Conservation (phyloP, 345 rosid species). For the Arabis alpina region DNA sequence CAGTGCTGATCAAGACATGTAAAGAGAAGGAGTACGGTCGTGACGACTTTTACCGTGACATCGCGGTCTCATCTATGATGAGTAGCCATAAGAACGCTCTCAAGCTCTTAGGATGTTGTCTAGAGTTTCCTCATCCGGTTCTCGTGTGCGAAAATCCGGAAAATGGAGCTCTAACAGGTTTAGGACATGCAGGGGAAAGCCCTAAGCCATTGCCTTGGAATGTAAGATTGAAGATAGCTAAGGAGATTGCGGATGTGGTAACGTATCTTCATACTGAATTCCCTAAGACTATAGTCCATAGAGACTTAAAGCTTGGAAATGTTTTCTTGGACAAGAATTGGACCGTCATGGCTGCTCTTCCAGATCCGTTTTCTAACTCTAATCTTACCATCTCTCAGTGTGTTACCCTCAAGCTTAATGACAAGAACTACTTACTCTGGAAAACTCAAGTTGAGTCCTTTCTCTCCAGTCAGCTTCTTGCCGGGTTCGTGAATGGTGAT, state of each 20-base stretch:
- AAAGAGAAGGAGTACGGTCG: background rate
- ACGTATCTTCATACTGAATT: slow-evolving; percentile 26
- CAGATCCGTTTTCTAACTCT: too few relatives aligned
- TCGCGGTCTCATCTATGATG: slow-evolving; percentile 22
- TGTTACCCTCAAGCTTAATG: too few relatives aligned
- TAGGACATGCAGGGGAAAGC: background rate
- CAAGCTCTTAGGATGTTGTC: slow-evolving; percentile 29
- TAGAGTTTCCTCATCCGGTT: slow-evolving; percentile 36
- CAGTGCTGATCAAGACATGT: slow-evolving; percentile 29
- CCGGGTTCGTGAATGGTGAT: too few relatives aligned
- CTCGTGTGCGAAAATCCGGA: slow-evolving; percentile 29
- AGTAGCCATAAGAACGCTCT: slow-evolving; percentile 37
- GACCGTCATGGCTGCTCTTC: background rate
- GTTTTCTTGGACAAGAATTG: slow-evolving; percentile 23
- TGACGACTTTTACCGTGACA: slow-evolving; percentile 34
- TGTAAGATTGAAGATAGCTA: slow-evolving; percentile 9
- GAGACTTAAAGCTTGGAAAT: slow-evolving; percentile 1
- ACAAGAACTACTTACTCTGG: too few relatives aligned
- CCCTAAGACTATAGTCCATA: slow-evolving; percentile 9
- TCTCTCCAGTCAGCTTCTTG: too few relatives aligned
- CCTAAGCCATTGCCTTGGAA: background rate
- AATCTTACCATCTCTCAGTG: too few relatives aligned
- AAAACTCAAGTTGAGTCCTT: too few relatives aligned
- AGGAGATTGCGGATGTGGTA: slow-evolving; percentile 6
- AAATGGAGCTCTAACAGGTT: background rate